Evolutionary conservation across 495 filamentous ascomycete genomes (phyloP).

Genomic region (Thozetella sp.): DNA sequence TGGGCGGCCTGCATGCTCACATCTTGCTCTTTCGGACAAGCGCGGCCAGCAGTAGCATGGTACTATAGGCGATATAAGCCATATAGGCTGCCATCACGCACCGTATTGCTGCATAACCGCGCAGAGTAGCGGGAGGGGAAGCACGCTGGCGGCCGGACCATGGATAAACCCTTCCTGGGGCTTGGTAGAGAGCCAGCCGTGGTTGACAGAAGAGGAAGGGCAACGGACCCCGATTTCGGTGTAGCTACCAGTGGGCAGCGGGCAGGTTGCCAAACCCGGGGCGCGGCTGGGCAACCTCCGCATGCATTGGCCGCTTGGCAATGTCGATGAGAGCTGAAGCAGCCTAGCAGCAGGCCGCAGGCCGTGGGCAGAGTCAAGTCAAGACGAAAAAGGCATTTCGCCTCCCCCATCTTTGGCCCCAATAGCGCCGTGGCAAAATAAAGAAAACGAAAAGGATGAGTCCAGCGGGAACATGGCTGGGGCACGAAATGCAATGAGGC

Average conservation of each 20-base stretch:
- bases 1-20: background rate
- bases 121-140: background rate
- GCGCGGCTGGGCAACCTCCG: background rate
- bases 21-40: conserved; percentile 1
- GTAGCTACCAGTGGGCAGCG: no score
- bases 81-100: background rate
- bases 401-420: no score
- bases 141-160: background rate
- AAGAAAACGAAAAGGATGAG: background rate
- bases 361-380: no score
- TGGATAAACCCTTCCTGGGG: background rate
- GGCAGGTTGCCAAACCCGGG: background rate
- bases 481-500: no score
- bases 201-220: background rate
- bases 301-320: background rate
- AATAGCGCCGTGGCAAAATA: no score
- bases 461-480: background rate
- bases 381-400: background rate
- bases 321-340: background rate
- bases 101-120: background rate
- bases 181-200: background rate
- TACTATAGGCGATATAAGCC: background rate
- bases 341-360: no score
- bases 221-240: background rate
- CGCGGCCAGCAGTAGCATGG: background rate